phyloP scores from a whole-genome alignment of 352 stramenopile species.

The Phytophthora palmivora region DNA sequence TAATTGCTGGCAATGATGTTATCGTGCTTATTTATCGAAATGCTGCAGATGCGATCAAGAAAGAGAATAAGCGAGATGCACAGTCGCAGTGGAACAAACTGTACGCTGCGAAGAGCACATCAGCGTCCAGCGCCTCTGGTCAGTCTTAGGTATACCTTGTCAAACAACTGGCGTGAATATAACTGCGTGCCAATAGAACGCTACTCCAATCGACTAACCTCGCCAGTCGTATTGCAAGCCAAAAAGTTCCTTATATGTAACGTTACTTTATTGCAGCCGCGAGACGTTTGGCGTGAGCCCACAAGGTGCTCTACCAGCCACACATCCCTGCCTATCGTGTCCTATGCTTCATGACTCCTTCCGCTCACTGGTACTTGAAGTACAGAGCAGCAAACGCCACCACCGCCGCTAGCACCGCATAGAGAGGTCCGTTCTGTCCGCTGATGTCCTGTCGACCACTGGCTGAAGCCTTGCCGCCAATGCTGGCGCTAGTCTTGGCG shows the following conservation, averaged over 20 bases:
- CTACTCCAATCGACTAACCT: slow-evolving; percentile 10
- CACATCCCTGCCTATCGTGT: slow-evolving; percentile 6
- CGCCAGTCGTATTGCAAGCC: slow-evolving; percentile 23
- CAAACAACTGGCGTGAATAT: slow-evolving; percentile 11
- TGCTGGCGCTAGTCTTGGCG: slow-evolving; percentile 16
- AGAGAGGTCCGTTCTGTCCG: slow-evolving; percentile 60
- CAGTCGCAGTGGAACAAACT: slow-evolving; percentile 83
- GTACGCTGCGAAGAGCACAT: slow-evolving; percentile 64
- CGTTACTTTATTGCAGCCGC: slow-evolving; percentile 36
- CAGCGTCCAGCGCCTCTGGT: slow-evolving; percentile 8
- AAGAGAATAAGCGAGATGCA: slow-evolving; percentile 79
- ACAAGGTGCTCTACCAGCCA: slow-evolving; percentile 17
- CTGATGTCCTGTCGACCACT: slow-evolving; percentile 68
- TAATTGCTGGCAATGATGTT: not conserved
- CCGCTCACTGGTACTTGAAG: slow-evolving; percentile 57
- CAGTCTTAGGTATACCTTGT: slow-evolving; percentile 18
- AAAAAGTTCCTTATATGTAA: slow-evolving; percentile 47
- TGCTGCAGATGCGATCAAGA: slow-evolving; percentile 83
- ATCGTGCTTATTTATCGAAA: not conserved
- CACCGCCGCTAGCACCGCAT: slow-evolving; percentile 56
- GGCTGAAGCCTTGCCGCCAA: slow-evolving; percentile 27
- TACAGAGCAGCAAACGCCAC: slow-evolving; percentile 67
- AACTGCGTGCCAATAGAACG: slow-evolving; percentile 20
- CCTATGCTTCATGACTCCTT: slow-evolving; percentile 3
- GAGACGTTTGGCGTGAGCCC: slow-evolving; percentile 5